Conservation (phyloP, 345 rosid genomes). For the Excoecaria agallocha region DNA sequence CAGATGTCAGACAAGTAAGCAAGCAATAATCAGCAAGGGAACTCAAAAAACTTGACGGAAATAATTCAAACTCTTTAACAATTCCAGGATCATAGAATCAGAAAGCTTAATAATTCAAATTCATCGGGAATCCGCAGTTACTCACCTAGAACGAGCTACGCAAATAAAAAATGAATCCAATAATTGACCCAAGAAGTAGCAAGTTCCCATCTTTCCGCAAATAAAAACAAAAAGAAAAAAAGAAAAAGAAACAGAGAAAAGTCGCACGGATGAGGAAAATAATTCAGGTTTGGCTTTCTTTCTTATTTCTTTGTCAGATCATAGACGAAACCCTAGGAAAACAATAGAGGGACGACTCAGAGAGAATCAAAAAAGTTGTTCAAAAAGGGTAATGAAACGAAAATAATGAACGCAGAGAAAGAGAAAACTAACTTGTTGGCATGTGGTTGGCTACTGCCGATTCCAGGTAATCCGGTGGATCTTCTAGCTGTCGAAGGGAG, state of each 20-base stretch:
- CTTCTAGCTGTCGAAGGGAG: constrained; percentile 40
- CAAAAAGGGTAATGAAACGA: constrained; percentile 25
- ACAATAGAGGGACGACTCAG: neutral
- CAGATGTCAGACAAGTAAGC: constrained; percentile 4
- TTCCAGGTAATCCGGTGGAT: constrained; percentile 55
- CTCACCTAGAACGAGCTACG: neutral
- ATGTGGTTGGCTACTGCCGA: constrained; percentile 67
- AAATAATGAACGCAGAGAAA: constrained; percentile 5
- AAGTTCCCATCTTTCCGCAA: neutral
- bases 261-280: constrained; percentile 21
- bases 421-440: constrained; percentile 34
- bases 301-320: constrained; percentile 16
- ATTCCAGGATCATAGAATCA: constrained; percentile 17
- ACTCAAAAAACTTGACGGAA: constrained; percentile 16
- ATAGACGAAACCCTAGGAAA: constrained; percentile 19
- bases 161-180: neutral
- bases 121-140: neutral
- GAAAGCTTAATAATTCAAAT: neutral
- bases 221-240: neutral
- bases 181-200: neutral
- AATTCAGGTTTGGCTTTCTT: constrained; percentile 6
- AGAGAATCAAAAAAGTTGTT: constrained; percentile 20
- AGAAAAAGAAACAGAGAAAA: neutral
- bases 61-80: constrained; percentile 19
- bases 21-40: constrained; percentile 23